Percentiles rank a stretch among this genome's conserved stretches.
Conservation (phyloP, 2,329 filamentous ascomycete species). For the Penicillium thymicola region DNA sequence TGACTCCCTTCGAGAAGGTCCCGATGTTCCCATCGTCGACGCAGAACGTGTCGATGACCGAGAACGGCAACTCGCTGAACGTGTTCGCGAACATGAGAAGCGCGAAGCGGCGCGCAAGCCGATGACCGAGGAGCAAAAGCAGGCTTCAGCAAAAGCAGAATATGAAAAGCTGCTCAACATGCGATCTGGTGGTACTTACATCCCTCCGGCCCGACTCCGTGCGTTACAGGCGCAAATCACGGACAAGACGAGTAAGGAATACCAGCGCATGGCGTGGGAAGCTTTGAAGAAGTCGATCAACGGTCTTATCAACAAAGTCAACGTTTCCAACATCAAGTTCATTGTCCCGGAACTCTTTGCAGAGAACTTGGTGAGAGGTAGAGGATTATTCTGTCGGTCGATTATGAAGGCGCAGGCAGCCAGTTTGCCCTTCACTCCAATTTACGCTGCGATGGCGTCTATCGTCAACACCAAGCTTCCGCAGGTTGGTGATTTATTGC, state of each 20-base stretch:
- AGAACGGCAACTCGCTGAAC: slow-evolving; percentile 51
- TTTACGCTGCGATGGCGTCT: slow-evolving; percentile 92
- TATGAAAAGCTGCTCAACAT: slow-evolving; percentile 89
- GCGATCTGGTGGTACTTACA: slow-evolving; percentile 93
- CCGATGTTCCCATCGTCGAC: slow-evolving; percentile 49
- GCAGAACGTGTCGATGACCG: slow-evolving; percentile 49
- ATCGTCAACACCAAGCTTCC: slow-evolving; percentile 98
- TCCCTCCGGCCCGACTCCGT: slow-evolving; percentile 84
- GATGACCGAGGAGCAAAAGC: slow-evolving; percentile 76
- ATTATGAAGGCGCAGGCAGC: slow-evolving; percentile 99
- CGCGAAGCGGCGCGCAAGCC: slow-evolving; percentile 50
- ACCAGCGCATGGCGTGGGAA: slow-evolving; percentile 99
- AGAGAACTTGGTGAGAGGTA: slow-evolving; percentile 87
- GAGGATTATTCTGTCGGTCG: slow-evolving; percentile 88
- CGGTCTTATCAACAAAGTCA: slow-evolving; percentile 98
- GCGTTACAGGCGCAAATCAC: slow-evolving; percentile 95
- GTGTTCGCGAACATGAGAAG: slow-evolving; percentile 52
- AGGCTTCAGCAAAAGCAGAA: slow-evolving; percentile 83
- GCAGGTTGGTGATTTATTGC: slow-evolving; percentile 84
- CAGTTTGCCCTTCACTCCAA: slow-evolving; percentile 91
- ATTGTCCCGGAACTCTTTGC: slow-evolving; percentile 95
- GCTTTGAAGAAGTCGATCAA: slow-evolving; percentile 98
- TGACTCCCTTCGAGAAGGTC: slow-evolving; percentile 32
- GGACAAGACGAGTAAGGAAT: slow-evolving; percentile 93
- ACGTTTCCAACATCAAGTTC: slow-evolving; percentile 94